Evolutionary conservation across 208 protist species (phyloP), one percentile per base, ranked within the genome.

Genomic region (Porcisia deanei): DNA sequence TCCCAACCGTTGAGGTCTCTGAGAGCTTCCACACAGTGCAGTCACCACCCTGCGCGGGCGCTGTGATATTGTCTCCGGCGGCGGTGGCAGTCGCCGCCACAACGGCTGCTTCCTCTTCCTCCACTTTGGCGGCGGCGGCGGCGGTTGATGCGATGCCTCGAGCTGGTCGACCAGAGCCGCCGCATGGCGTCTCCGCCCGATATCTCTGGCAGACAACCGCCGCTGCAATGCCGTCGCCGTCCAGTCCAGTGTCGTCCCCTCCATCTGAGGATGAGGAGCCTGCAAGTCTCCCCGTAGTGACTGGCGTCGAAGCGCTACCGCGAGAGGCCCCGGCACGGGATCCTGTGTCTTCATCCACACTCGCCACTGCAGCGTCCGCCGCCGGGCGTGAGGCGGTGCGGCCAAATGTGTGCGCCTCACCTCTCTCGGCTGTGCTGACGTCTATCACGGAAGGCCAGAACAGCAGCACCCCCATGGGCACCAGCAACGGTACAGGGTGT

Each of bases 161-260:
- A 5, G 22, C 63, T 39, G 14, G n/a, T 34, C 54, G 12, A 53
- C 10, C 39, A 37, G n/a, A 20, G 59, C 61, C 8, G 10, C 71
- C 39, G 43, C 37, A 14, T 54, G 65, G 65, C 45, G 10, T n/a
- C 12, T 55, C 65, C 45, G 0, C 71, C 14, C 70, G 77, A 47
- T 81, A 71, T 34, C 64, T 81, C 2, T 81, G 77, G 77, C 77
- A 81, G 61, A 73, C 65, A 25, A 41, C 77, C 3, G 66, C 71
- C 10, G 77, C 77, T 39, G 47, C 77, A 10, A 81, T 81, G 77
- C 77, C 71, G 18, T 81, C 77, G 2, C 77, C 77, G 9, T 81
- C 77, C 1, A 81, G 77, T 52, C 77, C 77, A 57, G 49, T 81
- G 22, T 39, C 77, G 22, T 69, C 71, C 5, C 68, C 76, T 41